Conservation (phyloP, 306 rosid genomes). For the Crataegus laevigata region DNA sequence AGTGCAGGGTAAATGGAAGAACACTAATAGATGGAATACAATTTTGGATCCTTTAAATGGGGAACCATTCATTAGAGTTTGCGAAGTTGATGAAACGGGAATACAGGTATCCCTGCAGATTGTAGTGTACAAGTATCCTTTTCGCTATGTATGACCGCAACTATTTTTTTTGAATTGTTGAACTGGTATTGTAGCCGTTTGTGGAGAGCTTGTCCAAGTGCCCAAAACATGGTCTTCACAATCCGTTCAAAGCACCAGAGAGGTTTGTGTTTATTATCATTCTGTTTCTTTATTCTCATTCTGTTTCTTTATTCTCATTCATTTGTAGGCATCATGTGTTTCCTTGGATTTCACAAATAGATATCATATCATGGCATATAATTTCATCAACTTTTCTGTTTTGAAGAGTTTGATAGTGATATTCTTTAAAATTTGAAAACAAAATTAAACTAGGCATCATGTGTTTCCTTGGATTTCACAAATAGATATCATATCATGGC, state of each 20-base stretch:
- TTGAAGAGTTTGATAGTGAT: background rate
- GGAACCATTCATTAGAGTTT: constrained; percentile 82
- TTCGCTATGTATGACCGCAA: background rate
- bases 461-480: background rate
- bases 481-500: background rate
- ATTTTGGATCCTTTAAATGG: constrained; percentile 89
- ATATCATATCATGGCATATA: background rate
- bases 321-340: background rate
- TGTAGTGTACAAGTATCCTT: background rate
- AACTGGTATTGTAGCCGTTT: constrained; percentile 56
- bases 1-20: constrained; percentile 94
- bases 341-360: background rate
- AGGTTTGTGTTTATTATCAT: constrained; percentile 43
- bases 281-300: constrained; percentile 3
- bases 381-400: background rate
- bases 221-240: constrained; percentile 93
- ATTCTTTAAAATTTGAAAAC: background rate
- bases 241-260: constrained; percentile 94
- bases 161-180: background rate
- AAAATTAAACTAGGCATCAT: background rate
- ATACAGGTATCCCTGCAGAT: constrained; percentile 50
- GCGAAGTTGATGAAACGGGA: constrained; percentile 76
- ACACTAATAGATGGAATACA: constrained; percentile 55
- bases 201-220: constrained; percentile 82
- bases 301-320: background rate